Conservation (phyloP, 768 basidiomycete genomes). For the Mycena latifolia region DNA sequence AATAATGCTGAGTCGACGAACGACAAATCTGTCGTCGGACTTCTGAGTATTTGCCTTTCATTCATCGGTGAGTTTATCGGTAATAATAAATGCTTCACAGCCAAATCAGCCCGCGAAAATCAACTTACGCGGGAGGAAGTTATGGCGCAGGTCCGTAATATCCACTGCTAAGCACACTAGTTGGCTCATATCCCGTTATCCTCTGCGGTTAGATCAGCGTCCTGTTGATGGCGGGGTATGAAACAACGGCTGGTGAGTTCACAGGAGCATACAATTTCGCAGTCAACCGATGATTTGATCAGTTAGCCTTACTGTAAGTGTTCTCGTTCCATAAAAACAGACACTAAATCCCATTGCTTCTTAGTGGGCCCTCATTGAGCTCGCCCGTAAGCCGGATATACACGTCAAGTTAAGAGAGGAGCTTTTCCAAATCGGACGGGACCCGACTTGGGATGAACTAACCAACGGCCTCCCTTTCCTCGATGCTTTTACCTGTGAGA, state of each 20-base stretch:
- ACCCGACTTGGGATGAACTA: constrained; percentile 24
- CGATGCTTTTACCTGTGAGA: constrained; percentile 56
- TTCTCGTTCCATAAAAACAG: not conserved
- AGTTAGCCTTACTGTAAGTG: constrained; percentile 24
- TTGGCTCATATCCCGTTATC: not conserved
- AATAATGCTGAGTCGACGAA: not conserved
- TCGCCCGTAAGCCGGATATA: constrained; percentile 44
- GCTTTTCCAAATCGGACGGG: constrained; percentile 29
- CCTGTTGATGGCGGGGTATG: constrained; percentile 19
- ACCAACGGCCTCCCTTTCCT: constrained; percentile 46
- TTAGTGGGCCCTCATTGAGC: constrained; percentile 53
- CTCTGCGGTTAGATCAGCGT: constrained; percentile 21
- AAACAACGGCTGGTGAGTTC: constrained; percentile 22
- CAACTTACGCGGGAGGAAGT: constrained; percentile 13
- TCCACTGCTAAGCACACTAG: not conserved
- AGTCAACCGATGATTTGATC: not conserved
- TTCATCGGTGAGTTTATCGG: no score
- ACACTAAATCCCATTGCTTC: not conserved
- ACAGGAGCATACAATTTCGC: no score
- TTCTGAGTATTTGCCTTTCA: not conserved
- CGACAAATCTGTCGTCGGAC: constrained; percentile 11
- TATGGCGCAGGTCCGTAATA: not conserved
- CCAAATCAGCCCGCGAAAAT: not conserved
- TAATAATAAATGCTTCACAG: no score
- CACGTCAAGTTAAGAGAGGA: constrained; percentile 48